Base-by-base conservation (phyloP, 1,284 basidiomycete genomes). In the Apiotrichum gamsii region DNA sequence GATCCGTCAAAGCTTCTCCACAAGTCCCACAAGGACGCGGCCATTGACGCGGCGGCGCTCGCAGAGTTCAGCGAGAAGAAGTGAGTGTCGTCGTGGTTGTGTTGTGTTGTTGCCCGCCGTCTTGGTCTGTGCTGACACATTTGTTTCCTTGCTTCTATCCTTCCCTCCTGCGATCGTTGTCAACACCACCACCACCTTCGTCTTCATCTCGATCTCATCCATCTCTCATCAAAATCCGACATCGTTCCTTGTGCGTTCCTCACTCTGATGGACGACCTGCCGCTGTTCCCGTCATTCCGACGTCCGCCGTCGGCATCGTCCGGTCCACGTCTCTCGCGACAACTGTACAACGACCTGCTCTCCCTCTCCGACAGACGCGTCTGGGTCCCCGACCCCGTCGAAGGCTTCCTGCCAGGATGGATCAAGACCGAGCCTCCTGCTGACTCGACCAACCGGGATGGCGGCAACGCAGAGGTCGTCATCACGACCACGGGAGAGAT, bases 61-160 rank as follows among this genome's bases (percentile, higher is more conserved):
- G 90, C 90, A 34, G 90, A 94, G 70, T 95, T 94, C 73, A 93
- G 90, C 67, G 87, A 90, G 78, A 94, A 94, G 83, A 91, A 87
- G 71, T 72, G 47, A 34, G 70, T n/a, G n/a, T 62, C 13, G 16
- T 16, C 23, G 23, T 23, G 15, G 6, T 32, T 37, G 28, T 31
- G 38, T 49, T 24, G 25, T 40, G 31, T 41, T 47, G 35, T 32
- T 21, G n/a, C 44, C 37, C 41, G 16, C 25, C 23, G 28, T 48
- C 25, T 23, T 25, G 20, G 19, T 19, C 25, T 36, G 18, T 30
- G 28, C 39, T 41, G 43, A 16, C 47, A 29, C 35, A 29, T 25
- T 25, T 24, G 29, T 14, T 25, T 19, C 14, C 16, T 28, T 11
- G 18, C 15, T 31, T 23, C 23, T 31, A 35, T 19, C 18, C 23